Evolutionary conservation across 331 rosid species (phyloP).

Genomic region (Spiraea crenata): DNA sequence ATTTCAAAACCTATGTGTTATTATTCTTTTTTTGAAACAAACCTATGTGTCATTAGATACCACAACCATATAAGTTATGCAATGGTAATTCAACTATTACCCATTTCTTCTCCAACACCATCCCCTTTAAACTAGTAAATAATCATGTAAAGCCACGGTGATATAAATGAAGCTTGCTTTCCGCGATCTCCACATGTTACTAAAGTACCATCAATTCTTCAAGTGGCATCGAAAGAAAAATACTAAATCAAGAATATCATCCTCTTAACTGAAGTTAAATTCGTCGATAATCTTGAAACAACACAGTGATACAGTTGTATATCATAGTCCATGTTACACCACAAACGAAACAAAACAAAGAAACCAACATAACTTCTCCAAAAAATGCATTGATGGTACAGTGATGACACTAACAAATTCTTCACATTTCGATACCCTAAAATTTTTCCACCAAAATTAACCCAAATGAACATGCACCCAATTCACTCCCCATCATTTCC

Average conservation of each 20-base stretch:
- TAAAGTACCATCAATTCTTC: too few relatives aligned
- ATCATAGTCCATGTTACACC: neutral
- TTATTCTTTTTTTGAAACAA: too few relatives aligned
- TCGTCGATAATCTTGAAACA: neutral
- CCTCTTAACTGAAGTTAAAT: neutral
- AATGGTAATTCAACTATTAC: too few relatives aligned
- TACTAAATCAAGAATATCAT: neutral
- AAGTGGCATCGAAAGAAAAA: too few relatives aligned
- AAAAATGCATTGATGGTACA: neutral
- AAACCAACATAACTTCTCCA: neutral
- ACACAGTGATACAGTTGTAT: neutral
- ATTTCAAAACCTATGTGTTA: neutral
- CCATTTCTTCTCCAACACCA: neutral
- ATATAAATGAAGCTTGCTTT: too few relatives aligned
- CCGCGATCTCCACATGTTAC: too few relatives aligned
- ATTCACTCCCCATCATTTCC: neutral
- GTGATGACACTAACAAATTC: neutral
- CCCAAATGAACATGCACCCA: neutral
- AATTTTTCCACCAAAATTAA: neutral
- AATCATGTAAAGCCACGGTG: neutral
- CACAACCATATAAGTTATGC: neutral
- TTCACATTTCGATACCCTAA: neutral
- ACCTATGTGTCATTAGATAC: neutral
- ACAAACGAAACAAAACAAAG: neutral
- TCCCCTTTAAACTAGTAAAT: slow-evolving; percentile 1